Conservation (phyloP, 352 stramenopile genomes). For the Phytophthora pluvialis region DNA sequence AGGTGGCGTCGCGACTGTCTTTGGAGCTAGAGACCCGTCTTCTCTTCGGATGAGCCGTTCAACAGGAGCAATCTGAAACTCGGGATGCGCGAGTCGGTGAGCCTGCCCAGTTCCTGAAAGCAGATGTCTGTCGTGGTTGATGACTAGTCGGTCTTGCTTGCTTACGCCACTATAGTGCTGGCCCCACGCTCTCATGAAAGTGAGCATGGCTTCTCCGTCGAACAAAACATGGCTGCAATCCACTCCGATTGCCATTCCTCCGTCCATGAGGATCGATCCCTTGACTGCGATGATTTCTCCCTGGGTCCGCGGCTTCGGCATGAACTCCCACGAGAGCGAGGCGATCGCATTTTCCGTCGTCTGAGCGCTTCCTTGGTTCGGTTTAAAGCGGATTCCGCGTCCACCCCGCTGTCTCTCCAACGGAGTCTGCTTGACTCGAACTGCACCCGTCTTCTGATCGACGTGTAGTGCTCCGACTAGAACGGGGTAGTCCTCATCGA, state of each 20-base stretch:
- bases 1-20: conserved; percentile 22
- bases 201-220: conserved; percentile 61
- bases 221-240: conserved; percentile 54
- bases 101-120: conserved; percentile 26
- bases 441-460: conserved; percentile 32
- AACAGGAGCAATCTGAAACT: conserved; percentile 37
- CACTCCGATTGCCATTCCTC: conserved; percentile 52
- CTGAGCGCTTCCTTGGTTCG: conserved; percentile 6
- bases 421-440: conserved; percentile 41
- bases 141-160: conserved; percentile 28
- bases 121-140: conserved; percentile 54
- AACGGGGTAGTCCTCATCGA: conserved; percentile 56
- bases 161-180: conserved; percentile 45
- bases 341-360: conserved; percentile 42
- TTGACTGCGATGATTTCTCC: conserved; percentile 46
- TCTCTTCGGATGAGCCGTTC: conserved; percentile 26
- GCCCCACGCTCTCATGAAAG: conserved; percentile 60
- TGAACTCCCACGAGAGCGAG: conserved; percentile 42
- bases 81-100: conserved; percentile 38
- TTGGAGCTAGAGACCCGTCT: conserved; percentile 30
- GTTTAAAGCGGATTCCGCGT: conserved; percentile 43
- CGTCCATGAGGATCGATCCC: conserved; percentile 50
- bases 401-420: conserved; percentile 22
- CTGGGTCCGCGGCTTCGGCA: conserved; percentile 25
- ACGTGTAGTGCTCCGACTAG: conserved; percentile 43